phyloP scores from a whole-genome alignment of 2,329 filamentous ascomycete species.

The Exophiala phaeomuriformis region DNA sequence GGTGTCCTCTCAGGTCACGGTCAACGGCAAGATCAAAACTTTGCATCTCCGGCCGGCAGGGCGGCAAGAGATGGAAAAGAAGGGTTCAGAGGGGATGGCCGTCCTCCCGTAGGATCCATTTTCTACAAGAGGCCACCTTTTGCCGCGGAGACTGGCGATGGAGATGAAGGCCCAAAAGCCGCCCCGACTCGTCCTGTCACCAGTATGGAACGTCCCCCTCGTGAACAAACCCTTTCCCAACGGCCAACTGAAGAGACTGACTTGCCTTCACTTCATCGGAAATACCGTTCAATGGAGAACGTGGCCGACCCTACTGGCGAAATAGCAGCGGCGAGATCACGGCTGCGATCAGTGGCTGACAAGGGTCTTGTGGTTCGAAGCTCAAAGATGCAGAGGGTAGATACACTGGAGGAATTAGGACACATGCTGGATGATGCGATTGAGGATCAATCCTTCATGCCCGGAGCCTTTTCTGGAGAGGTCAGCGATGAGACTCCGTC shows the following conservation, averaged over 20 bases:
- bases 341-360: constrained; percentile 16
- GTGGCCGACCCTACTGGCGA: constrained; percentile 11
- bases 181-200: constrained; percentile 12
- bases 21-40: constrained; percentile 3
- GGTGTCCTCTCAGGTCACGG: constrained; percentile 5
- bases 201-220: constrained; percentile 9
- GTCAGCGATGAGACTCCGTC: constrained; percentile 3
- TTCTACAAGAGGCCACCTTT: not conserved
- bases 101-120: constrained; percentile 4
- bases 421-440: constrained; percentile 27
- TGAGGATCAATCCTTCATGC: constrained; percentile 8
- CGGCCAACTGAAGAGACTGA: not conserved
- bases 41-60: constrained; percentile 8
- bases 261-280: constrained; percentile 5
- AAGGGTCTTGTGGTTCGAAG: constrained; percentile 1
- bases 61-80: constrained; percentile 12
- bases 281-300: constrained; percentile 16
- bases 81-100: constrained; percentile 11
- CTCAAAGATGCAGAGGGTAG: constrained; percentile 6
- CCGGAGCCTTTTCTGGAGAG: constrained; percentile 7
- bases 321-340: constrained; percentile 19
- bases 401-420: constrained; percentile 24
- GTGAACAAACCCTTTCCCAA: not conserved
- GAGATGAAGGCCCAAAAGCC: not conserved
- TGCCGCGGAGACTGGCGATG: not conserved